Conservation (phyloP, 179 eudicot genomes). For the Heliamphora pulchella region DNA sequence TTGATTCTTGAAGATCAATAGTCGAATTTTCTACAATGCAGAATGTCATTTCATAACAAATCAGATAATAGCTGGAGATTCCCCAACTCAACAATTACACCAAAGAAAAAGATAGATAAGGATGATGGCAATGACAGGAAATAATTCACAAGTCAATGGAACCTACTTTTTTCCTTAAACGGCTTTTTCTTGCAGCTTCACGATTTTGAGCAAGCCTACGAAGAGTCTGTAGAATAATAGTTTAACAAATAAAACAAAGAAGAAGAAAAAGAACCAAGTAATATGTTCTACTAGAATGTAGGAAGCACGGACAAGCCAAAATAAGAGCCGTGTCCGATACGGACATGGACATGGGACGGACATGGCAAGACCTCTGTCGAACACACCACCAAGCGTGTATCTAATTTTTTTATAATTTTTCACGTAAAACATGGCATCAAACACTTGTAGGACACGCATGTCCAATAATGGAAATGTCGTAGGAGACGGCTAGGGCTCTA, state of each 20-base stretch:
- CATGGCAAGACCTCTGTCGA: no score
- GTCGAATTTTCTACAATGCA: not conserved
- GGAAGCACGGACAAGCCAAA: no score
- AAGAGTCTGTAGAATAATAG: slow-evolving; percentile 55
- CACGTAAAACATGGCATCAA: no score
- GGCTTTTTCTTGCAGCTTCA: slow-evolving; percentile 97
- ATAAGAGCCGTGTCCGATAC: no score
- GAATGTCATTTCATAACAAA: not conserved
- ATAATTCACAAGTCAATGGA: not conserved
- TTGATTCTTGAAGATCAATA: not conserved
- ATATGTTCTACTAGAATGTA: not conserved
- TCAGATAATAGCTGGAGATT: not conserved
- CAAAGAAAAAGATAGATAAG: not conserved
- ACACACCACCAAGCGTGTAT: no score
- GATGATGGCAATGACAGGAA: not conserved
- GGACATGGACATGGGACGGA: no score
- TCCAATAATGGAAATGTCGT: no score
- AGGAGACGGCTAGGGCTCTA: no score
- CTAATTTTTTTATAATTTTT: no score
- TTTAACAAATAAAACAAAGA: slow-evolving; percentile 9
- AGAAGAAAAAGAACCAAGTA: not conserved
- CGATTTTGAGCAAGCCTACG: slow-evolving; percentile 99
- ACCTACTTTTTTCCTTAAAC: slow-evolving; percentile 81
- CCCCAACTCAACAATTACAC: not conserved
- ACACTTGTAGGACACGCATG: no score